Base-by-base conservation (phyloP, 2,329 filamentous ascomycete genomes). In the Huntiella moniliformis region DNA sequence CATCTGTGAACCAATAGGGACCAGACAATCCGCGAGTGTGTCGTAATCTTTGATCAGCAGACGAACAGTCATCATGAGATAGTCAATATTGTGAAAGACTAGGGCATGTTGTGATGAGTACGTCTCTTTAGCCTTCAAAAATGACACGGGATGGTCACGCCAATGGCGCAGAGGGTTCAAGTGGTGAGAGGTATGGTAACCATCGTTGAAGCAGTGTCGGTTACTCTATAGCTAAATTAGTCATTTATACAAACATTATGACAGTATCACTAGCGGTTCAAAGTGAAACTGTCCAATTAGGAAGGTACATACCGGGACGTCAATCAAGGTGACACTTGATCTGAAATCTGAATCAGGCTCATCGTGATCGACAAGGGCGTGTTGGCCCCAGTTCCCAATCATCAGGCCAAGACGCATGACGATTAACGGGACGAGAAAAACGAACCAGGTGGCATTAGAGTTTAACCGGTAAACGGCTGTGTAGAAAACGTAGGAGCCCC, bases 371-470 rank as follows among this genome's bases (percentile, higher is more conserved):
- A 88, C 81, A 52, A 88, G 77, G 1, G 82, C 82, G 57, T 88
- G 82, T 57, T 88, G 82, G 3, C 80, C 82, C 80, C 81, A 88
- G 56, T 88, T 88, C 1, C 82, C 82, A 5, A 82, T 68, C 82
- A 87, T 88, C 51, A 88, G 59, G 0, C 76, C 82, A 13, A 83
- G 53, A 0, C 82, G 70, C 60, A 87, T 68, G 28, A 79, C 58
- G 2, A 71, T 52, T 15, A 87, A 66, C 0, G 82, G 82, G 1
- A 85, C 56, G 1, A 86, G 54, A 22, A 83, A 69, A 0, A 74
- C 74, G 53, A 79, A 83, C 4, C 73, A 55, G 0, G 79, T 72
- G 0, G 81, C 72, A 2, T 62, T 62, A 15, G 65, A 56, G 57
- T 77, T 72, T 41, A 68, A 58, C 5, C 56, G 61, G 48, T 68